Conservation (phyloP, 1,284 basidiomycete species). For the Takashimella koratensis region DNA sequence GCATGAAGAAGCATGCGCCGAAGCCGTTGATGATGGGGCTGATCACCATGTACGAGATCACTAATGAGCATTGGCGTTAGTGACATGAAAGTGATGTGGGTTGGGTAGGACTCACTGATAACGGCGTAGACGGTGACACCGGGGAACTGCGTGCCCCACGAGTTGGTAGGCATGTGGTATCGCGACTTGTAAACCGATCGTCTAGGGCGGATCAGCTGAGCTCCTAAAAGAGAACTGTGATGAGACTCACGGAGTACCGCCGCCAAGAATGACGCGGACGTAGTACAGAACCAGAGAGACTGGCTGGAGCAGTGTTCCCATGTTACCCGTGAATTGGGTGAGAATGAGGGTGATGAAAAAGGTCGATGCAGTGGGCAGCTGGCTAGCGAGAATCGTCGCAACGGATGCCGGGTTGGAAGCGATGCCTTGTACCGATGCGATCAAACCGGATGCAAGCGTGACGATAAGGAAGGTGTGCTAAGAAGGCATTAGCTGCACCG, state of each 20-base stretch:
- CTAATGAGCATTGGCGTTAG: no score
- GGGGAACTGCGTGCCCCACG: constrained; percentile 80
- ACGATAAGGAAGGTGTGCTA: constrained; percentile 64
- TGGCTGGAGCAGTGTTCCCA: constrained; percentile 58
- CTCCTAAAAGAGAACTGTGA: no score
- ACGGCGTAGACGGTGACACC: constrained; percentile 67
- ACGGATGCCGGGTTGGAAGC: constrained; percentile 56
- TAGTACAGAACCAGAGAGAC: constrained; percentile 63
- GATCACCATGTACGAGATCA: constrained; percentile 80
- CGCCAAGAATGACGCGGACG: constrained; percentile 57
- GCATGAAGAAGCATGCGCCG: constrained; percentile 72
- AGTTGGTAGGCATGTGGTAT: constrained; percentile 38
- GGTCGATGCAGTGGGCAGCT: constrained; percentile 66
- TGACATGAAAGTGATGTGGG: no score
- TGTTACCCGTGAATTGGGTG: constrained; percentile 48
- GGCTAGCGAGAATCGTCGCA: constrained; percentile 56
- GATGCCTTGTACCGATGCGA: constrained; percentile 50
- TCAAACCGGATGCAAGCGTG: constrained; percentile 63
- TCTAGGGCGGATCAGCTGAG: no score
- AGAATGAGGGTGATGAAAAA: constrained; percentile 76
- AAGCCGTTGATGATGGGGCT: constrained; percentile 93
- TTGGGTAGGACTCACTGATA: constrained; percentile 64
- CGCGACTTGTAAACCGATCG: constrained; percentile 51
- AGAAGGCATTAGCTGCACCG: neutral
- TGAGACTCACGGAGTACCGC: constrained; percentile 44